These are phyloP conservation scores for Paecilomyces fulvus DNA, from an alignment of 2,329 filamentous ascomycete genomes.

Conservation along the genomic window DNA sequence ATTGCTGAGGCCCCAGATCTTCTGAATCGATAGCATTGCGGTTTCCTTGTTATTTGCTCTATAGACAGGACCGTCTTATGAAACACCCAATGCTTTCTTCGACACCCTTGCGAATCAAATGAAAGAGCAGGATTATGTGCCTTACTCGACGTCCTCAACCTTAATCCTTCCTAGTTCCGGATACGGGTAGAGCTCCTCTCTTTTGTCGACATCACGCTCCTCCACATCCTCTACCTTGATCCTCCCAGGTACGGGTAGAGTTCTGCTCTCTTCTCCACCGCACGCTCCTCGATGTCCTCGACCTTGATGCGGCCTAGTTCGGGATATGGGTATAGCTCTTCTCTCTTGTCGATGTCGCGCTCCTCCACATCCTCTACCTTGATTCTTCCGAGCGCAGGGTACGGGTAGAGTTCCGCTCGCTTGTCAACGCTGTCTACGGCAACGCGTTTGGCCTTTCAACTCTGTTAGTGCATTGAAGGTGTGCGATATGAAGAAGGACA, in stretches of 20 bases:
- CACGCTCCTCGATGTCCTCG: not conserved
- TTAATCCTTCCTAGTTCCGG: not conserved
- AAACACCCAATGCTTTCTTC: too few relatives aligned
- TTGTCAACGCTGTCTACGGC: not conserved
- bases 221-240: not conserved
- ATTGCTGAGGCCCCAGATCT: too few relatives aligned
- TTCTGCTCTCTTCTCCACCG: not conserved
- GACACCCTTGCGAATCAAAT: too few relatives aligned
- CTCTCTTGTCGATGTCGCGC: not conserved
- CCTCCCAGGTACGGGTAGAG: not conserved
- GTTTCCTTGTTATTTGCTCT: too few relatives aligned
- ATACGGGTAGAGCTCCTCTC: not conserved
- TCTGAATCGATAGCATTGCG: too few relatives aligned
- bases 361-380: conserved; percentile 1
- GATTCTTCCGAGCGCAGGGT: not conserved
- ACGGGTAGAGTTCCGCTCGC: conserved; percentile 2
- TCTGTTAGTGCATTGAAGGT: not conserved
- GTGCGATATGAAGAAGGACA: too few relatives aligned
- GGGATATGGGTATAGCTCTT: conserved; percentile 1
- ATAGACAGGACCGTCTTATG: too few relatives aligned
- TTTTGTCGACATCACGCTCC: not conserved
- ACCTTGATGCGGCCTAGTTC: conserved; percentile 3
- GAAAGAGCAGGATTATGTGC: too few relatives aligned
- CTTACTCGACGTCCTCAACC: not conserved
- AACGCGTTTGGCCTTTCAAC: not conserved